Evolutionary conservation across 441 rosid species (phyloP).

Genomic region (Brassica balearica): DNA sequence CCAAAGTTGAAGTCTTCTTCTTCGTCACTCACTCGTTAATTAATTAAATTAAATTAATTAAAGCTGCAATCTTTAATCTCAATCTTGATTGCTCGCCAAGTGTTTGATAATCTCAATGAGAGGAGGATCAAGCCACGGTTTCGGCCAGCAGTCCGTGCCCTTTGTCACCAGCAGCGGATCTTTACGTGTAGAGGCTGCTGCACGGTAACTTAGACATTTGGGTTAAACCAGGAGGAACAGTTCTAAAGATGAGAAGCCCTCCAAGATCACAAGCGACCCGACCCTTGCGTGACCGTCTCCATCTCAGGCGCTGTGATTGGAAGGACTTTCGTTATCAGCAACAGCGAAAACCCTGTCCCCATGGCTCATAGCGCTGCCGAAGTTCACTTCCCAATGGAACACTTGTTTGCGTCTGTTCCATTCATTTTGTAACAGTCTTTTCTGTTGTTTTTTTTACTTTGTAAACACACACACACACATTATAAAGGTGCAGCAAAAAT

Average conservation of each 20-base stretch:
- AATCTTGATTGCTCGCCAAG: too few species aligned
- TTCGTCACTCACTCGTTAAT: background rate
- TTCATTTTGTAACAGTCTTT: background rate
- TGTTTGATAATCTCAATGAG: constrained; percentile 44
- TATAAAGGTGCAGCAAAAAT: background rate
- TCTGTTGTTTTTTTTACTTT: background rate
- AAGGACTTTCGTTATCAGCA: constrained; percentile 70
- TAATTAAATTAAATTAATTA: background rate
- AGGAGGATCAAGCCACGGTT: constrained; percentile 56
- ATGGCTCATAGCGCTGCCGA: constrained; percentile 69
- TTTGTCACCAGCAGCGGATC: constrained; percentile 55
- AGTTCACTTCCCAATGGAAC: constrained; percentile 48
- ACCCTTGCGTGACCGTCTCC: constrained; percentile 55
- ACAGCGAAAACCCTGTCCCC: constrained; percentile 63
- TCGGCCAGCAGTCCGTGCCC: constrained; percentile 53
- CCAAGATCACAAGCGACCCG: constrained; percentile 73
- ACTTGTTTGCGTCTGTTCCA: background rate
- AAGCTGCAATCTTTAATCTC: background rate
- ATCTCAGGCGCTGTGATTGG: constrained; percentile 67
- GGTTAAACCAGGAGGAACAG: constrained; percentile 51
- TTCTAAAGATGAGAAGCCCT: constrained; percentile 51
- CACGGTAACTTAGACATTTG: constrained; percentile 71
- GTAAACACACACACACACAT: constrained; percentile 1
- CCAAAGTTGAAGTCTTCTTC: background rate
- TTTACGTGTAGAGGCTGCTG: constrained; percentile 49